A percentile compares a stretch with the other conserved stretches of the same genome.
Evolutionary conservation across 139 green algal genomes (phyloP).

Genomic region (Yamagishiella unicocca): DNA sequence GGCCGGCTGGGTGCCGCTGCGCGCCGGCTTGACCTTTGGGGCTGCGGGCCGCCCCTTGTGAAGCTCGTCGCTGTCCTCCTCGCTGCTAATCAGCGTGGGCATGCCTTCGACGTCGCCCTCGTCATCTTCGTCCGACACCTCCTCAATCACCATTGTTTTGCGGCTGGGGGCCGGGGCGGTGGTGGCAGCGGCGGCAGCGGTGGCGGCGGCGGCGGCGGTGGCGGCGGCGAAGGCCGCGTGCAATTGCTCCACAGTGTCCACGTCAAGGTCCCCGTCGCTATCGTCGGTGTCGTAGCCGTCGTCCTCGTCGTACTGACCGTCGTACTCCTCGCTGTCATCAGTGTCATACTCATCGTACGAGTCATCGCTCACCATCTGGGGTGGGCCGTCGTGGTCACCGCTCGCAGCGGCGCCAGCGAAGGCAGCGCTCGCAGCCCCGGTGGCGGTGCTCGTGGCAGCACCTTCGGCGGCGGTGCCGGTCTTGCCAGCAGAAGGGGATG

Average conservation of each 20-base stretch:
- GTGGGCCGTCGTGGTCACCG: neutral
- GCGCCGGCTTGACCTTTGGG: too few species aligned
- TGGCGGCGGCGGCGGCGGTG: neutral
- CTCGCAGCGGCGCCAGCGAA: neutral
- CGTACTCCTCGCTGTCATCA: neutral
- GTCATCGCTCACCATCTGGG: neutral
- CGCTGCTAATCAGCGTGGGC: neutral
- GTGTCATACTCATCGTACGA: neutral
- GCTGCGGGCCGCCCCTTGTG: too few species aligned
- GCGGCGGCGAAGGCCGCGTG: neutral
- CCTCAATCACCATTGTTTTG: neutral
- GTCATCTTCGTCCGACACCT: constrained; percentile 16
- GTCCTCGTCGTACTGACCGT: neutral
- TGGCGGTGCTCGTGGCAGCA: too few species aligned
- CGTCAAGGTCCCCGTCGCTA: neutral
- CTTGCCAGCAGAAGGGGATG: too few species aligned
- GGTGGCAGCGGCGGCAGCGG: neutral
- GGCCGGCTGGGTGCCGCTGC: too few species aligned
- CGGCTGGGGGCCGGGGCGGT: too few species aligned
- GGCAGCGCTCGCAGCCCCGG: too few species aligned
- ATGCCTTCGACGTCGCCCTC: neutral
- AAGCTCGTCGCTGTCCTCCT: too few species aligned
- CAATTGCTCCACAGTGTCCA: neutral
- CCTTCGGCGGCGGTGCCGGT: too few species aligned
- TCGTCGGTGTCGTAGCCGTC: neutral